Evolutionary conservation across 2,329 filamentous ascomycete genomes (phyloP).

Genomic region (Penicillium sp.): DNA sequence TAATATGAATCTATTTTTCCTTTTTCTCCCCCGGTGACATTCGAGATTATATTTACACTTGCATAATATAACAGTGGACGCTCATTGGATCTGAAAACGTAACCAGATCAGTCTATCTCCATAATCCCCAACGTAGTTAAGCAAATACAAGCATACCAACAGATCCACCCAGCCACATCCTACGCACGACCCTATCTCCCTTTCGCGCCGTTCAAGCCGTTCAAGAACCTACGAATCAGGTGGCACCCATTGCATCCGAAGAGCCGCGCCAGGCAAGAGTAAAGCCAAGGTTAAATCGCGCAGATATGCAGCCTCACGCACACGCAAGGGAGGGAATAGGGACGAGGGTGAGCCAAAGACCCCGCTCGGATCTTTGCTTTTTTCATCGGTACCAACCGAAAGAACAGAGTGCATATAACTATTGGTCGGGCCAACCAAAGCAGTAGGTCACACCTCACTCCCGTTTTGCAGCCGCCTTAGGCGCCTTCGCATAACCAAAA

Average conservation of each 20-base stretch:
- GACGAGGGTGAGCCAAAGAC: not conserved
- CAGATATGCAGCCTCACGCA: not conserved
- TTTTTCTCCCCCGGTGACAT: not conserved
- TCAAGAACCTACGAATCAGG: constrained; percentile 6
- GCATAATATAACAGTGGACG: constrained; percentile 3
- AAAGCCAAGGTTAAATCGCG: not conserved
- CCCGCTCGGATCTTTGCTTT: not conserved
- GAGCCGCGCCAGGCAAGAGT: not conserved
- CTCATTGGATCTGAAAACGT: constrained; percentile 1
- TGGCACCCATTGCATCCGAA: constrained; percentile 10
- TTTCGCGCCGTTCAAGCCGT: not conserved
- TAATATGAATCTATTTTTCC: not conserved
- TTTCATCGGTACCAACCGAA: not conserved
- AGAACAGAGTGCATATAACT: not conserved
- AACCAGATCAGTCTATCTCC: not conserved
- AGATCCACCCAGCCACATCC: not conserved
- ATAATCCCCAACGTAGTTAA: not conserved
- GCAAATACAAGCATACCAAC: not conserved
- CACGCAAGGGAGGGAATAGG: not conserved
- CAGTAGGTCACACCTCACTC: constrained; percentile 27
- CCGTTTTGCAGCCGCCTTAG: constrained; percentile 33
- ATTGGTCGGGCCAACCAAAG: constrained; percentile 5
- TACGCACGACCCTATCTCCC: not conserved
- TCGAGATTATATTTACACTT: not conserved
- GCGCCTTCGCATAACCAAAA: constrained; percentile 49